Percentiles rank a stretch among this genome's conserved stretches.
These are phyloP conservation scores for Xylaria nigripes DNA, from an alignment of 495 filamentous ascomycete genomes.

Conservation along the genomic window DNA sequence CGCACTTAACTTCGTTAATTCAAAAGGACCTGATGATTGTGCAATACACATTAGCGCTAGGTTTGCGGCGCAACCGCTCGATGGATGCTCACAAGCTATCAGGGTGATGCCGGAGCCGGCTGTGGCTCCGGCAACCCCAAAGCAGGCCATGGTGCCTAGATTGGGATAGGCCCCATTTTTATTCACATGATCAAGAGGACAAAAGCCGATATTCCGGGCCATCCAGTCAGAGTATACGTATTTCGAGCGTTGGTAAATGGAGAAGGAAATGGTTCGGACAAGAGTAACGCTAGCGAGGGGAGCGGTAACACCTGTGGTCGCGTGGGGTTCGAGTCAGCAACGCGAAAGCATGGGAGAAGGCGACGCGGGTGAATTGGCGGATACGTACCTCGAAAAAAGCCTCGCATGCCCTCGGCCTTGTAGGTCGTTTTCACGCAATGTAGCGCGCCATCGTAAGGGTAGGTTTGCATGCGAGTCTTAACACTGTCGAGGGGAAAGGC, in stretches of 20 bases:
- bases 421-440: conserved; percentile 69
- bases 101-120: conserved; percentile 74
- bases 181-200: conserved; percentile 65
- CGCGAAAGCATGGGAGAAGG: conserved; percentile 2
- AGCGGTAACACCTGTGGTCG: conserved; percentile 56
- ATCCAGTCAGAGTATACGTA: conserved; percentile 63
- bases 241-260: conserved; percentile 81
- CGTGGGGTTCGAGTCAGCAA: conserved; percentile 17
- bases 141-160: conserved; percentile 60
- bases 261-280: conserved; percentile 88
- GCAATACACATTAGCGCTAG: conserved; percentile 2
- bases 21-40: conserved; percentile 67
- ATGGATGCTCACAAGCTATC: conserved; percentile 65
- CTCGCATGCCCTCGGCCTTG: conserved; percentile 58
- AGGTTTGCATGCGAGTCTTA: conserved; percentile 82
- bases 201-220: conserved; percentile 53
- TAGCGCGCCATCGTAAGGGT: conserved; percentile 58
- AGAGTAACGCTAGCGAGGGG: conserved; percentile 82
- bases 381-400: conserved; percentile 67
- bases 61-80: neutral
- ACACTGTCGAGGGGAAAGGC: conserved; percentile 78
- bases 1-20: conserved; percentile 86
- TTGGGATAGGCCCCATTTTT: conserved; percentile 61
- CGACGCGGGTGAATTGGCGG: neutral
- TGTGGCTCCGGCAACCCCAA: conserved; percentile 67